Base-by-base conservation (phyloP, 1,284 basidiomycete genomes). In the Trametes polyzona region DNA sequence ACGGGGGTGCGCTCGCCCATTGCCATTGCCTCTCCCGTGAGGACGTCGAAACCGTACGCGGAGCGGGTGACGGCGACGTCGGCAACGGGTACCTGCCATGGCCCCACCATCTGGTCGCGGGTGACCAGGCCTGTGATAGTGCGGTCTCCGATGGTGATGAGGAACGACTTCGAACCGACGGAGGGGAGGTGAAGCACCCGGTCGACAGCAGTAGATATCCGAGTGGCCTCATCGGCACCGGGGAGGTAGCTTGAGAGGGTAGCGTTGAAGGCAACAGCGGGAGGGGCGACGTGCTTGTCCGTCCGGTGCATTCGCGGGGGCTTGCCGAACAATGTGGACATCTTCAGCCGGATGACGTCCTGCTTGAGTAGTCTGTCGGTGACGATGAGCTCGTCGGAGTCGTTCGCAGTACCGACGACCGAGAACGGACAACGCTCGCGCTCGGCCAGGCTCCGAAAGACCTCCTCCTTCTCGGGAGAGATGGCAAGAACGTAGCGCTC, bases 31-130 rank as follows among this genome's bases (percentile, higher is more conserved):
- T 99, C 96, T 37, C 96, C 93, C 11, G 79, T 77, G n/a, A 81
- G 70, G 33, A 92, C 82, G 59, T 90, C 84, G 72, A 98, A 98
- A 1, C 95, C 95, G 72, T 96, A 98, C n/a, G 93, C 88, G 0
- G 94, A 84, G 23, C 93, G 88, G 2, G 96, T 99, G 47, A 98
- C 95, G 5, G 96, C 96, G 41, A 98, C 96, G 66, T 99, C 96
- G 16, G 97, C 92, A 6, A 98, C 95, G 32, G 96, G 96, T 4
- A 98, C 93, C 76, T 99, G 96, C 92, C 93, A 99, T 0, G 96
- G 96, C 0, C 96, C 97, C 19, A 98, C 94, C 96, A 99, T 98
- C 75, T 99, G 96, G 72, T 99, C 96, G 47, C 97, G 86, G 9
- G 92, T 88, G 57, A 98, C 95, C 37, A 99, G 87, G 48, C 96